These are phyloP conservation scores for Castanopsis chinensis DNA, from an alignment of 306 rosid genomes.

Conservation along the genomic window DNA sequence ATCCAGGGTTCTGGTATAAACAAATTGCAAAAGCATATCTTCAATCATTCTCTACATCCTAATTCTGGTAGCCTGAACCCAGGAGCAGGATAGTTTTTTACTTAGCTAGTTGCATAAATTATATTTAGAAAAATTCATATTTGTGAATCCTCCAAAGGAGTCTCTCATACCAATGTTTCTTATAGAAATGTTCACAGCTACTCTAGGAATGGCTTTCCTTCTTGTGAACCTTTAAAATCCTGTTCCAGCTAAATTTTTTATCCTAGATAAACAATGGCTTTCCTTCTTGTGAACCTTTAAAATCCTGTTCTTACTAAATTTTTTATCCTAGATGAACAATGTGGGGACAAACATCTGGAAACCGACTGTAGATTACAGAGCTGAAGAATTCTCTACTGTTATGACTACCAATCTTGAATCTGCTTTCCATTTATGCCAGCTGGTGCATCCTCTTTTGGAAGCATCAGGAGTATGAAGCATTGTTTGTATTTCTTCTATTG, in stretches of 20 bases:
- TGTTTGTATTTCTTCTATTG: conserved; percentile 35
- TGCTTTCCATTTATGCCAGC: conserved; percentile 36
- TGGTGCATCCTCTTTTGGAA: conserved; percentile 47
- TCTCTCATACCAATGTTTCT: background rate
- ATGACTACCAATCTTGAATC: conserved; percentile 45
- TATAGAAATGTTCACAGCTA: background rate
- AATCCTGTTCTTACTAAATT: background rate
- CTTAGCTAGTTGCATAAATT: background rate
- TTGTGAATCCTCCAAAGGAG: background rate
- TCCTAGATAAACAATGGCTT: too few relatives aligned
- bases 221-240: background rate
- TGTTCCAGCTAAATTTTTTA: too few relatives aligned
- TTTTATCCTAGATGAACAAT: conserved; percentile 37
- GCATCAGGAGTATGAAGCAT: conserved; percentile 38
- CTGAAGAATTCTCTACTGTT: conserved; percentile 31
- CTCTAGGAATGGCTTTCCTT: background rate
- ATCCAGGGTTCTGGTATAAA: background rate
- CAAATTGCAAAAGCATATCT: background rate
- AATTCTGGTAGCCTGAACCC: background rate
- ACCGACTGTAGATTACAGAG: conserved; percentile 18
- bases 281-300: background rate
- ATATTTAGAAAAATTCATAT: background rate
- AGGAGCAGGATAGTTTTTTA: background rate
- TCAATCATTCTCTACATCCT: background rate
- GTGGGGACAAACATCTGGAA: background rate